Base-by-base conservation (phyloP, 2,329 filamentous ascomycete species). In the Berkeleyomyces basicola region DNA sequence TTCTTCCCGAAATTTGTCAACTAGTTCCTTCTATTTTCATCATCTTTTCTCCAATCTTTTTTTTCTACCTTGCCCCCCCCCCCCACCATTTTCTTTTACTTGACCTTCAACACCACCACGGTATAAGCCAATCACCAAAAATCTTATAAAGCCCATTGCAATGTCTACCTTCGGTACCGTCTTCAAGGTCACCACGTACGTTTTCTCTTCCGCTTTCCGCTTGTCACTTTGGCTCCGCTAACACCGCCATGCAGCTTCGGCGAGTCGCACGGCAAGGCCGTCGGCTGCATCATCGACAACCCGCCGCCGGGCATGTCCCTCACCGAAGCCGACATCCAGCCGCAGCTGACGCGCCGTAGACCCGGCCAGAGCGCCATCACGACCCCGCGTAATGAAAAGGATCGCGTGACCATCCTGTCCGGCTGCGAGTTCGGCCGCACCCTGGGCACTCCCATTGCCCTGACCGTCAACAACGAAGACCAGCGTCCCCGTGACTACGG, bases 261-360 rank as follows among this genome's bases (percentile, higher is more conserved):
- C 71, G 77, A 79, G 71, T 95, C 88, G 63, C 92, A 96, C 77
- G 95, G 92, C 78, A 86, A 85, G 70, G 92, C 87, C 40, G 90
- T 97, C 70, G 91, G 90, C 71, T 95, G 89, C 77, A 96, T 97
- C 70, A 86, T 97, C 74, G 92, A 97, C 72, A 90, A 90, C 69
- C 88, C 84, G 71, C 93, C 92, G 43, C 91, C 93, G 11, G 88
- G 89, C 69, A 86, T 97, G 79, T 78, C 85, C 69, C 83, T 97
- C 73, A 87, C 83, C 66, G 91, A 96, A 74, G 79, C 78, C 62
- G 89, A 95, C 71, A 95, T 97, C 71, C 92, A 99, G 76, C 90
- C 90, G 58, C 90, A 96, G 76, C 88, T 97, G 82, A 95, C 87
- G 66, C 86, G 92, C 67, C 83, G 92, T 65, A 82, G 92, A 65